phyloP scores from a whole-genome alignment of 176 grass and related monocot species.

The Alloteropsis semialata region DNA sequence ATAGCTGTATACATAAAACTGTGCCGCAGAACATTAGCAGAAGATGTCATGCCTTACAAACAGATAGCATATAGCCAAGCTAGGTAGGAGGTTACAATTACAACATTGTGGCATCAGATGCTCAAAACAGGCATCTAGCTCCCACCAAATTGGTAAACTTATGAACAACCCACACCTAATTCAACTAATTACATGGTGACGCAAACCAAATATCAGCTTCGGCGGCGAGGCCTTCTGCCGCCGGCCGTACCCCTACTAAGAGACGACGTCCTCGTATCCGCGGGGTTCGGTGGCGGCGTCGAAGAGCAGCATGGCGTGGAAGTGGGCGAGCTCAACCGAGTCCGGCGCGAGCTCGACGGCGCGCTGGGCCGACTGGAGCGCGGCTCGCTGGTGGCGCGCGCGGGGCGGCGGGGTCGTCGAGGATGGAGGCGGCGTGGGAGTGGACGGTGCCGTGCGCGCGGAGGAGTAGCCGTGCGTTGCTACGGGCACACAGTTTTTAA shows the following conservation, averaged over 20 bases:
- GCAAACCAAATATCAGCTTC: background rate
- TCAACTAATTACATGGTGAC: background rate
- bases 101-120: background rate
- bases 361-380: constrained; percentile 50
- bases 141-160: background rate
- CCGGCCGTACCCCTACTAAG: constrained; percentile 74
- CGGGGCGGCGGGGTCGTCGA: constrained; percentile 64
- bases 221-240: too few relatives aligned
- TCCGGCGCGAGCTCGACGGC: constrained; percentile 68
- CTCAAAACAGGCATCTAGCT: background rate
- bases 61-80: background rate
- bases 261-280: constrained; percentile 60
- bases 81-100: background rate
- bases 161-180: background rate
- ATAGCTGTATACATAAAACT: background rate
- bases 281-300: constrained; percentile 47
- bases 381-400: constrained; percentile 53
- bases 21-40: background rate
- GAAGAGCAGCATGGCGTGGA: constrained; percentile 65
- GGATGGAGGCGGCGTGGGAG: constrained; percentile 39
- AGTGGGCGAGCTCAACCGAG: constrained; percentile 80
- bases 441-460: constrained; percentile 75
- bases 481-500: too few relatives aligned
- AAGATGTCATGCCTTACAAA: background rate
- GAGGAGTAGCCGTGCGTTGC: constrained; percentile 68